phyloP scores from a whole-genome alignment of 2,329 filamentous ascomycete genomes.

The Alternaria consortialis region DNA sequence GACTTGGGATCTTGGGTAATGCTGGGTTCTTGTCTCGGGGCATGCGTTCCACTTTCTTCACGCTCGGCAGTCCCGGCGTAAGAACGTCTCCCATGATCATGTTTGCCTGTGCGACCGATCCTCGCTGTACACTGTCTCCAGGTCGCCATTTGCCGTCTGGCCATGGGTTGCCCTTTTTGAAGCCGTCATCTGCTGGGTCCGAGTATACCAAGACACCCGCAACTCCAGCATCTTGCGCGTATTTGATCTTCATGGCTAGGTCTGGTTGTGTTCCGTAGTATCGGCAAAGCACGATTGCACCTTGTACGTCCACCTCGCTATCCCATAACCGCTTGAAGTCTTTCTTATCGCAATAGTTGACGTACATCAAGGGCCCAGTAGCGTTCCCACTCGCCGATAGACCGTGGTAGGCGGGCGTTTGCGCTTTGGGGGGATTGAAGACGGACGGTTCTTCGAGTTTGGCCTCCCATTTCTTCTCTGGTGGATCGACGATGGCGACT shows the following conservation, averaged over 20 bases:
- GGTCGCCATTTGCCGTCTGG: slow-evolving; percentile 84
- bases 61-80: slow-evolving; percentile 85
- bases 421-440: slow-evolving; percentile 65
- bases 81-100: slow-evolving; percentile 91
- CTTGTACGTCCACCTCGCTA: slow-evolving; percentile 75
- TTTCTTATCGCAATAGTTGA: slow-evolving; percentile 85
- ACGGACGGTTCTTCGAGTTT: slow-evolving; percentile 82
- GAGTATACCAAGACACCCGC: slow-evolving; percentile 91
- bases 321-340: slow-evolving; percentile 81
- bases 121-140: slow-evolving; percentile 81
- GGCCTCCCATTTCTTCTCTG: slow-evolving; percentile 78
- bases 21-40: slow-evolving; percentile 74
- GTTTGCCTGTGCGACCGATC: slow-evolving; percentile 79
- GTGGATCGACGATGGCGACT: slow-evolving; percentile 79
- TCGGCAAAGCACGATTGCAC: slow-evolving; percentile 83
- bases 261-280: slow-evolving; percentile 80
- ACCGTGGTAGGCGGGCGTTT: slow-evolving; percentile 85
- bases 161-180: slow-evolving; percentile 73
- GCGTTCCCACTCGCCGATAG: slow-evolving; percentile 88
- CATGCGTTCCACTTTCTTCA: slow-evolving; percentile 70
- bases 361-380: slow-evolving; percentile 86
- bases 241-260: slow-evolving; percentile 83
- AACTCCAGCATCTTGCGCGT: slow-evolving; percentile 86
- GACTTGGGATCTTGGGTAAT: slow-evolving; percentile 83
- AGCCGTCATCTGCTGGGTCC: slow-evolving; percentile 86